Conservation (phyloP, 345 rosid species). For the Brassica nigra region DNA sequence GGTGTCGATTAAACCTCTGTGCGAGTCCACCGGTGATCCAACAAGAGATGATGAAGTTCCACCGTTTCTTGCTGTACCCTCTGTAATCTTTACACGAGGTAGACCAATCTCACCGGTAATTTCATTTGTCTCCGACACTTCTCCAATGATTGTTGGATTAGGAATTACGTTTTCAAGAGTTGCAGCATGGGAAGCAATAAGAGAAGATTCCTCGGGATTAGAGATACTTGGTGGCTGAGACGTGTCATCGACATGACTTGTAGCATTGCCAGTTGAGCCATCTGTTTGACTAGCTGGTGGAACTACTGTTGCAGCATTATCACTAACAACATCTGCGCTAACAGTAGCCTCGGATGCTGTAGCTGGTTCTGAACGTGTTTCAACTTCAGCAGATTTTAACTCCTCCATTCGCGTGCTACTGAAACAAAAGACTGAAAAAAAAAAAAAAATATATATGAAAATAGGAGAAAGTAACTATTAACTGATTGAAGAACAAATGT, state of each 20-base stretch:
- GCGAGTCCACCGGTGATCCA: not conserved
- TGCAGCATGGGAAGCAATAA: not conserved
- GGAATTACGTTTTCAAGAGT: not conserved
- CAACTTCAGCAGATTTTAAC: not conserved
- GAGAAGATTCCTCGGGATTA: not conserved
- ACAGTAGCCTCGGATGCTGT: not conserved
- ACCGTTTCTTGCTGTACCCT: not conserved
- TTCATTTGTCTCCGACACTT: not conserved
- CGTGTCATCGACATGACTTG: not conserved
- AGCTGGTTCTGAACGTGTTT: constrained; percentile 24
- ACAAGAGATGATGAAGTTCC: not conserved
- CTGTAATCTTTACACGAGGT: not conserved
- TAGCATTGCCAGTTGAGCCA: not conserved
- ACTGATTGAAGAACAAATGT: too few species aligned
- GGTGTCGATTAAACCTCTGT: not conserved
- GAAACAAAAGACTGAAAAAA: not conserved
- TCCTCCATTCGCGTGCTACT: not conserved
- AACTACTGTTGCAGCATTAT: not conserved
- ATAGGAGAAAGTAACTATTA: not conserved
- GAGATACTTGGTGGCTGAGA: not conserved
- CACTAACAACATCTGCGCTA: not conserved
- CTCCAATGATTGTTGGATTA: not conserved
- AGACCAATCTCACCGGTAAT: not conserved
- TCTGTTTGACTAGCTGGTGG: not conserved
- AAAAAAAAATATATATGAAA: not conserved